Evolutionary conservation across 768 basidiomycete species (phyloP).

Genomic region (Lactifluus echinatus): DNA sequence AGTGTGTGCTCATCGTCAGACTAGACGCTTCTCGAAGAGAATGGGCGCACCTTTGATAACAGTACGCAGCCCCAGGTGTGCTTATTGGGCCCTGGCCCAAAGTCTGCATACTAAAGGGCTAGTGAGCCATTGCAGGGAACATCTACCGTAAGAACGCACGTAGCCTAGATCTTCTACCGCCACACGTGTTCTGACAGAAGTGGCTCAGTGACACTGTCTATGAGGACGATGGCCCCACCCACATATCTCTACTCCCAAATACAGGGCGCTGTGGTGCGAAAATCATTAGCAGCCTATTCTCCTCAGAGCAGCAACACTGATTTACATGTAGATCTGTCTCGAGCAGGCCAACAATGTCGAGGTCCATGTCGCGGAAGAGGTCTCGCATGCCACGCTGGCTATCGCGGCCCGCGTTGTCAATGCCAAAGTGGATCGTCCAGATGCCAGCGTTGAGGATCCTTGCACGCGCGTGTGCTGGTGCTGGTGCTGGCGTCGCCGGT

Average conservation of each 20-base stretch:
- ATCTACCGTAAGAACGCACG: conserved; percentile 36
- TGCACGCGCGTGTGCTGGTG: conserved; percentile 51
- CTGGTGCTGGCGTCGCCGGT: conserved; percentile 7
- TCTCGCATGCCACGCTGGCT: conserved; percentile 62
- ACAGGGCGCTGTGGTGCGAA: conserved; percentile 44
- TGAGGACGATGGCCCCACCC: conserved; percentile 20
- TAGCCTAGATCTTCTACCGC: conserved; percentile 73
- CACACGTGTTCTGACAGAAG: conserved; percentile 52
- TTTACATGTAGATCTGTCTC: conserved; percentile 82
- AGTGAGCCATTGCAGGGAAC: neutral
- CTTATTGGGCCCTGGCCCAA: conserved; percentile 80
- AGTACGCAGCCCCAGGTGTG: conserved; percentile 88
- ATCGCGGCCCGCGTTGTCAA: conserved; percentile 65
- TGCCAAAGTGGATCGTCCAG: conserved; percentile 89
- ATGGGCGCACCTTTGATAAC: conserved; percentile 55
- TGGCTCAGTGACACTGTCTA: neutral
- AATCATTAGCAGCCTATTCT: neutral
- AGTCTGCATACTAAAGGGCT: conserved; percentile 61
- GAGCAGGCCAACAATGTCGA: conserved; percentile 78
- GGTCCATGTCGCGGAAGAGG: conserved; percentile 63
- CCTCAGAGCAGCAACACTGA: neutral
- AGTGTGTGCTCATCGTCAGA: neutral
- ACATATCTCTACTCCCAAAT: conserved; percentile 84
- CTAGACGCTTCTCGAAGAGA: neutral
- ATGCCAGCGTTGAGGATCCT: conserved; percentile 75